phyloP scores from a whole-genome alignment of 768 basidiomycete species.

The Lactarius deliciosus region DNA sequence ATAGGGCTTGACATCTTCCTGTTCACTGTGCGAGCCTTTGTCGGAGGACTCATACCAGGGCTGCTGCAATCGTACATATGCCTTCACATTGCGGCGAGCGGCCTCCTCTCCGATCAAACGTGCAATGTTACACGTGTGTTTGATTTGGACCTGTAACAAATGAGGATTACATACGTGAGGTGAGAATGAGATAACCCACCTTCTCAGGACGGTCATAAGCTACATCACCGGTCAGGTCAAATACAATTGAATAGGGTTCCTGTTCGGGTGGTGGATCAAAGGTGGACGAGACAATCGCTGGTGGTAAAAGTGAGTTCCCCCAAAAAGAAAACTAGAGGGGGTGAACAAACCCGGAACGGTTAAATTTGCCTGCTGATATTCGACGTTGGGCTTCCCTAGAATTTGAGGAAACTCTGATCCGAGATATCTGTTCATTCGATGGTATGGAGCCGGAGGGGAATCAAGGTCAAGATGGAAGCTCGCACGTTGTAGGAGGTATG shows the following conservation, averaged over 20 bases:
- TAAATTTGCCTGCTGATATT: slow-evolving; percentile 81
- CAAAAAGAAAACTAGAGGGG: slow-evolving; percentile 3
- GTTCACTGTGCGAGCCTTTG: slow-evolving; percentile 66
- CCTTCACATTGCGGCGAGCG: slow-evolving; percentile 72
- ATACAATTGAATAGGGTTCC: slow-evolving; percentile 74
- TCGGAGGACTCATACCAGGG: slow-evolving; percentile 76
- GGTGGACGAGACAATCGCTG: slow-evolving; percentile 64
- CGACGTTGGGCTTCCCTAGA: slow-evolving; percentile 65
- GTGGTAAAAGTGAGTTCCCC: slow-evolving; percentile 24
- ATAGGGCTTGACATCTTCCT: slow-evolving; percentile 68
- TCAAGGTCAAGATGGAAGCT: slow-evolving; percentile 30
- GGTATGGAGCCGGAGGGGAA: slow-evolving; percentile 28
- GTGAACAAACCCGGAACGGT: slow-evolving; percentile 56
- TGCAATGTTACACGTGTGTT: slow-evolving; percentile 67
- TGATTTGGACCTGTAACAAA: slow-evolving; percentile 65
- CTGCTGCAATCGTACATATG: slow-evolving; percentile 74
- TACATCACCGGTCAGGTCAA: slow-evolving; percentile 83
- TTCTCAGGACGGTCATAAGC: slow-evolving; percentile 71
- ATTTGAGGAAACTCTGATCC: slow-evolving; percentile 71
- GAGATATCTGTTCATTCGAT: slow-evolving; percentile 56
- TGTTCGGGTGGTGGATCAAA: slow-evolving; percentile 74
- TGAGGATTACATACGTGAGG: neutral
- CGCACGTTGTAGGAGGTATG: slow-evolving; percentile 70
- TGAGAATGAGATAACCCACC: slow-evolving; percentile 44
- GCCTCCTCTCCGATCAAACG: slow-evolving; percentile 73